Evolutionary conservation across 2,329 filamentous ascomycete genomes (phyloP), one percentile per base, ranked within the genome.

Genomic region (Diaporthe vaccinii): DNA sequence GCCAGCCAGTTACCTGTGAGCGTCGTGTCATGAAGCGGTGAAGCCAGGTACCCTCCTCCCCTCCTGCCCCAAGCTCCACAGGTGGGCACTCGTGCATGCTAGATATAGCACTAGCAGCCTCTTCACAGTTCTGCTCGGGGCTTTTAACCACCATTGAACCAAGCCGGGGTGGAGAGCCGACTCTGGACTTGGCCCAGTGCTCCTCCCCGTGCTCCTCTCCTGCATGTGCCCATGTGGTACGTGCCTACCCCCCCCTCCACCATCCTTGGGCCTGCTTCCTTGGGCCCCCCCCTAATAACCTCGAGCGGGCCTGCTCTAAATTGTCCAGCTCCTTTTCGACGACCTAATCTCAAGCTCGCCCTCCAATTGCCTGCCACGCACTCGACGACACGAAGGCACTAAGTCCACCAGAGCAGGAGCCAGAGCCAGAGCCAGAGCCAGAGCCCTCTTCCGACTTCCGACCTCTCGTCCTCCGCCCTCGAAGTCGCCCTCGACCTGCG

Each of bases 301-400:
- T 72, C 55, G 65, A 68, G 61, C 74, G 74, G 74, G 74, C 70
- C 74, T 74, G 55, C 70, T 73, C 58, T 74, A 75, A 73, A 75
- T 69, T 73, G 70, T 65, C 71, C 61, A 73, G 74, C 74, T 75
- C 74, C 74, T 75, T 75, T 75, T 75, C 62, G 58, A 73, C 71
- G 58, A 65, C 71, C 71, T 61, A 62, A 62, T 69, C 65, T 69
- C 65, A 69, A 69, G 65, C 65, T 31, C 9, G 65, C 34, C 65
- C 34, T 69, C 65, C 65, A 69, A 55, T 69, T 69, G 49, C 65
- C 49, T 55, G n/a, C 58, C 58, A 41, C 65, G 34, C 46, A 44
- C 70, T 65, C 25, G 46, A 62, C 70, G n/a, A 73, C 58, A 65
- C 71, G 61, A 73, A 17, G 20, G 34, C 46, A 65, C 46, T 46